Evolutionary conservation across 805 yeast genomes (phyloP).

Genomic region (Lachancea waltii): DNA sequence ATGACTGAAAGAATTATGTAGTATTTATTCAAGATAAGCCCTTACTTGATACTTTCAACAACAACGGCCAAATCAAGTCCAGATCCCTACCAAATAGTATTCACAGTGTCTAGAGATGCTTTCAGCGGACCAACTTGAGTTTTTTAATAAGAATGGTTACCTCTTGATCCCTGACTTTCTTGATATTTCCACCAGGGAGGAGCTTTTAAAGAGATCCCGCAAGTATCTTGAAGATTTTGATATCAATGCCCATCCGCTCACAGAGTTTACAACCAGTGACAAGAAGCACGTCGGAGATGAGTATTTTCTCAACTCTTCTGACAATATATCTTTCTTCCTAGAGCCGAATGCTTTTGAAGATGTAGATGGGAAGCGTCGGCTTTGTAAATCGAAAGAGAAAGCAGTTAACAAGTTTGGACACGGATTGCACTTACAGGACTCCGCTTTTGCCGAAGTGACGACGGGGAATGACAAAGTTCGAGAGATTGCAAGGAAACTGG

Average conservation of each 20-base stretch:
- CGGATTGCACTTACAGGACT: slow-evolving; percentile 56
- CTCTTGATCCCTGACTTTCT: slow-evolving; percentile 54
- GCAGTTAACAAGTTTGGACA: slow-evolving; percentile 78
- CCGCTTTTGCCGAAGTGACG: slow-evolving; percentile 44
- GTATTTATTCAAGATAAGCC: too few species aligned
- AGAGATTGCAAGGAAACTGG: slow-evolving; percentile 46
- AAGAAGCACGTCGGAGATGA: slow-evolving; percentile 65
- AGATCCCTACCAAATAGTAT: too few species aligned
- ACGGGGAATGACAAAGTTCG: slow-evolving; percentile 41
- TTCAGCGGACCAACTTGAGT: slow-evolving; percentile 43
- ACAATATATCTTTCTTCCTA: slow-evolving; percentile 62
- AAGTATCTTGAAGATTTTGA: slow-evolving; percentile 45
- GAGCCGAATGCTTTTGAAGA: slow-evolving; percentile 63
- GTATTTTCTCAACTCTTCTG: slow-evolving; percentile 62
- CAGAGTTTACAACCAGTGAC: slow-evolving; percentile 57
- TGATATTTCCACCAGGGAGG: slow-evolving; percentile 34
- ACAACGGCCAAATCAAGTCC: too few species aligned
- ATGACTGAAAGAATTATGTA: too few species aligned
- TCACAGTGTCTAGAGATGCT: too few species aligned
- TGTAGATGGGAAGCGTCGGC: slow-evolving; percentile 34
- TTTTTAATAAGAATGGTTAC: slow-evolving; percentile 53
- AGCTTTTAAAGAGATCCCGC: slow-evolving; percentile 39
- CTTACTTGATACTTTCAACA: too few species aligned
- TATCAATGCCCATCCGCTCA: slow-evolving; percentile 53
- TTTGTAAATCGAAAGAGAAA: slow-evolving; percentile 45